Percentiles rank a stretch among this genome's conserved stretches.
These are phyloP conservation scores for Candida glaebosa DNA, from an alignment of 805 yeast genomes.

Conservation along the genomic window DNA sequence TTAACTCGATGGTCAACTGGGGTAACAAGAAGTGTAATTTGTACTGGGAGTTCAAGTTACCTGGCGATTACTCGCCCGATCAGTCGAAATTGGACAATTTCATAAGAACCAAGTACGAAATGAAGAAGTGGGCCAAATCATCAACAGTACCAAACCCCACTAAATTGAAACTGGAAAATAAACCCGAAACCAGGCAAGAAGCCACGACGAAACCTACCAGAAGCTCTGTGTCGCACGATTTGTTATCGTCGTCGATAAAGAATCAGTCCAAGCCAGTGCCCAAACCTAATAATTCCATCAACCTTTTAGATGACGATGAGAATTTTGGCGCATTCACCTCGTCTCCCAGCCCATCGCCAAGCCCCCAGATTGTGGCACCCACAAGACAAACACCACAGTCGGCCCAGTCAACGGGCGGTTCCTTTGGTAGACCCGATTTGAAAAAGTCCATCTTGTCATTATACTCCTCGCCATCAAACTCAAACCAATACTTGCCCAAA, in stretches of 20 bases:
- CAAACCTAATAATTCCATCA: slow-evolving; percentile 4
- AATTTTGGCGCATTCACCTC: slow-evolving; percentile 41
- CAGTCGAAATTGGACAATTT: slow-evolving; percentile 83
- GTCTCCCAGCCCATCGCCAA: slow-evolving; percentile 18
- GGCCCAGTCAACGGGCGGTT: slow-evolving; percentile 36
- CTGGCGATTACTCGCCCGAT: slow-evolving; percentile 71
- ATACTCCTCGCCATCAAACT: slow-evolving; percentile 62
- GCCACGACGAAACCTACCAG: not conserved
- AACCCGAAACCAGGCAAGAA: not conserved
- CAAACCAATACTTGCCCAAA: slow-evolving; percentile 34
- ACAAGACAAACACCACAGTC: slow-evolving; percentile 16
- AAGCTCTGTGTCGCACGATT: slow-evolving; percentile 2
- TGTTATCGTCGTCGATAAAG: slow-evolving; percentile 4
- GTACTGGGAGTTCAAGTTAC: slow-evolving; percentile 82
- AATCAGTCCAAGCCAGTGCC: slow-evolving; percentile 5
- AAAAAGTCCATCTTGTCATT: slow-evolving; percentile 89
- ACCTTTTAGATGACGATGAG: slow-evolving; percentile 39
- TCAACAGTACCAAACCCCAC: slow-evolving; percentile 58
- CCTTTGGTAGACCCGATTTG: slow-evolving; percentile 67
- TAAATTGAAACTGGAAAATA: slow-evolving; percentile 18
- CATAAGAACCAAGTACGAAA: slow-evolving; percentile 87
- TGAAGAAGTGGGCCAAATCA: slow-evolving; percentile 80
- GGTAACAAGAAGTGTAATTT: slow-evolving; percentile 77
- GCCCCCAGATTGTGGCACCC: slow-evolving; percentile 10
- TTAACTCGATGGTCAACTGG: slow-evolving; percentile 77